Evolutionary conservation across 306 rosid genomes (phyloP), one percentile per base, ranked within the genome.

Genomic region (Medicago ruthenica): DNA sequence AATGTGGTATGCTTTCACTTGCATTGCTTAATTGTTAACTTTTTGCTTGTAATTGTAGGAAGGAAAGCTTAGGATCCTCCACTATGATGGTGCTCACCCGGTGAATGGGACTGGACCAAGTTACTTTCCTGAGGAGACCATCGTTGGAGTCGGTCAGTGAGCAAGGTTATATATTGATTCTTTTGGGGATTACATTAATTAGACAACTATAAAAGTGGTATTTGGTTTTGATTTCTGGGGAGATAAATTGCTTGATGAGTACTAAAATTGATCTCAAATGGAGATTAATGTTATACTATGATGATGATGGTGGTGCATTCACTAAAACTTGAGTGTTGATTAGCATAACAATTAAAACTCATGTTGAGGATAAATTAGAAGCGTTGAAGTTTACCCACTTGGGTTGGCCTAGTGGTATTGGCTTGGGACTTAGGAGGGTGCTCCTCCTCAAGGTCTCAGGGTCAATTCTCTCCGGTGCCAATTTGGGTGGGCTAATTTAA

Each of bases 61-160:
- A 89, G 99, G 99, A 76, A 96, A 89, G 91, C 92, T 96, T 24
- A 89, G 99, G 85, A 78, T 83, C 54, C 84, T 84, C 51, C 79
- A 80, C 59, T 82, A 76, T 60, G 83, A 84, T 7, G 83, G 85
- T 66, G 84, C 71, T 71, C 84, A 76, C 12, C 65, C 78, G 27
- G 81, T 48, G 21, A 78, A 24, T 66, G 85, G 81, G 36, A 37
- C 81, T 11, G 87, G 88, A 75, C 79, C 87, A 45, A 86, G 83
- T 79, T 85, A 83, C 82, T 78, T 81, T 74, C 82, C 93, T 0
- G 88, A 85, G 41, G 88, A 86, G 45, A 83, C 79, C 71, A 24
- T 75, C 8, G 70, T 86, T 12, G 80, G 82, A 65, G 85, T 74
- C 78, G 72, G 64, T 71, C 84, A 86, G 63, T 81, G 72, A 87